Conservation (phyloP, 352 stramenopile species). For the Pythium pyrilobum region DNA sequence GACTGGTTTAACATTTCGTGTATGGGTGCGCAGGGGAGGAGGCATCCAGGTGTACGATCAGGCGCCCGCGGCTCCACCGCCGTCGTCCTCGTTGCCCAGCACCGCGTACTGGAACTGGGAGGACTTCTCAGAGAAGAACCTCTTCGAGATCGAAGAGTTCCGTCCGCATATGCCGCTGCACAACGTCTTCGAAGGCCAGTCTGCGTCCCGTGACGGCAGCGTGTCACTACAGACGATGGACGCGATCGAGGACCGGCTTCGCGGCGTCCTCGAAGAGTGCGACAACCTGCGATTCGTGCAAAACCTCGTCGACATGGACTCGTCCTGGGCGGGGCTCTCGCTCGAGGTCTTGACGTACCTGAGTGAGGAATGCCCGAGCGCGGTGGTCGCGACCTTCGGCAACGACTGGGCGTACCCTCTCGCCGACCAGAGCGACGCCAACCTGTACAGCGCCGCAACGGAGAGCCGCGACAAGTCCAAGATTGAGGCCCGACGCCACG, state of each 20-base stretch:
- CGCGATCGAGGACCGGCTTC: slow-evolving; percentile 50
- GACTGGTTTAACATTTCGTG: no score
- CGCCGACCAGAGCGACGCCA: slow-evolving; percentile 33
- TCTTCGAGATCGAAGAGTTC: slow-evolving; percentile 73
- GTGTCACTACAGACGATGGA: slow-evolving; percentile 56
- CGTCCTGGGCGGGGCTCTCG: slow-evolving; percentile 68
- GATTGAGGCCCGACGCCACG: slow-evolving; percentile 39
- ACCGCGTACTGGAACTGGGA: slow-evolving; percentile 52
- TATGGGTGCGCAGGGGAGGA: slow-evolving; percentile 50
- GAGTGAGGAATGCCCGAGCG: slow-evolving; percentile 59
- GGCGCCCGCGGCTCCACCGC: slow-evolving; percentile 6
- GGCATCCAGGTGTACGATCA: slow-evolving; percentile 68
- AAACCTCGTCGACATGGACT: slow-evolving; percentile 76
- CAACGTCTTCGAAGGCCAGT: slow-evolving; percentile 74
- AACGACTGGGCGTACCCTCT: slow-evolving; percentile 77
- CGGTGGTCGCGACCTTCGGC: slow-evolving; percentile 44
- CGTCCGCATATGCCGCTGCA: slow-evolving; percentile 71
- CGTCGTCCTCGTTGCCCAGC: background rate
- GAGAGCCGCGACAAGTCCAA: slow-evolving; percentile 52
- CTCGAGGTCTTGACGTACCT: slow-evolving; percentile 70
- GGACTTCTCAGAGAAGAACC: slow-evolving; percentile 39
- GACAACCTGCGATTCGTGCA: slow-evolving; percentile 64
- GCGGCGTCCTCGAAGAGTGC: slow-evolving; percentile 54
- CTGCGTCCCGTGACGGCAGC: slow-evolving; percentile 40
- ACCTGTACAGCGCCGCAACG: slow-evolving; percentile 29